phyloP scores from a whole-genome alignment of 2,329 filamentous ascomycete genomes.

The Neonectria coccinea region DNA sequence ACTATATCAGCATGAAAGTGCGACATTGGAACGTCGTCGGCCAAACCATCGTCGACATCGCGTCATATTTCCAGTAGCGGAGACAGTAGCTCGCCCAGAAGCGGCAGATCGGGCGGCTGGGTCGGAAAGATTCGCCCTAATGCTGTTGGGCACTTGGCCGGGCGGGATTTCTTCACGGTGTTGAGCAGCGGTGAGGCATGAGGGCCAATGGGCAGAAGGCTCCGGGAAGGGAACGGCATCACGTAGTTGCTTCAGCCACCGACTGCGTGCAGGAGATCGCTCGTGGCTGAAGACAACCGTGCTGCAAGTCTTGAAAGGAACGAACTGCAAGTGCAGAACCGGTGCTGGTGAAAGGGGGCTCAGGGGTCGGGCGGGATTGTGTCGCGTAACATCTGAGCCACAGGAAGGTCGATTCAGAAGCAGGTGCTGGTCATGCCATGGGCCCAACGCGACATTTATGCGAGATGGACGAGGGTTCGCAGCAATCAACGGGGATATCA shows the following conservation, averaged over 20 bases:
- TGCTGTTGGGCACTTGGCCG: neutral
- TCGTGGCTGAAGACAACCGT: neutral
- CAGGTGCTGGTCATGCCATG: conserved; percentile 5
- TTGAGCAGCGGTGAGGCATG: conserved; percentile 3
- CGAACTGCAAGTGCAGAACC: conserved; percentile 10
- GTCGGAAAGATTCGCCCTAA: conserved; percentile 17
- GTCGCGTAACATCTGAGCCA: conserved; percentile 17
- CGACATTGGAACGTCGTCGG: neutral
- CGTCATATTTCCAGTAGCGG: conserved; percentile 11
- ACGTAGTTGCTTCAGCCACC: conserved; percentile 1
- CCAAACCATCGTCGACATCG: neutral
- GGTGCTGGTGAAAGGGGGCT: neutral
- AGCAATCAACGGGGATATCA: neutral
- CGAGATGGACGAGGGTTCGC: neutral
- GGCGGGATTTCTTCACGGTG: conserved; percentile 1
- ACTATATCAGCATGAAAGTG: neutral
- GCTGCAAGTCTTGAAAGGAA: neutral
- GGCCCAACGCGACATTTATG: conserved; percentile 2
- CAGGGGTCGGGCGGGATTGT: conserved; percentile 14
- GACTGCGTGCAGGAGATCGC: neutral
- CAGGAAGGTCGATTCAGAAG: conserved; percentile 7
- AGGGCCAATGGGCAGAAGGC: neutral
- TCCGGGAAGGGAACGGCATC: neutral
- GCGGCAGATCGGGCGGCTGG: conserved; percentile 11
- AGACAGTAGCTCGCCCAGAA: conserved; percentile 19